Conservation (phyloP, 306 rosid species). For the Trifolium fragiferum region DNA sequence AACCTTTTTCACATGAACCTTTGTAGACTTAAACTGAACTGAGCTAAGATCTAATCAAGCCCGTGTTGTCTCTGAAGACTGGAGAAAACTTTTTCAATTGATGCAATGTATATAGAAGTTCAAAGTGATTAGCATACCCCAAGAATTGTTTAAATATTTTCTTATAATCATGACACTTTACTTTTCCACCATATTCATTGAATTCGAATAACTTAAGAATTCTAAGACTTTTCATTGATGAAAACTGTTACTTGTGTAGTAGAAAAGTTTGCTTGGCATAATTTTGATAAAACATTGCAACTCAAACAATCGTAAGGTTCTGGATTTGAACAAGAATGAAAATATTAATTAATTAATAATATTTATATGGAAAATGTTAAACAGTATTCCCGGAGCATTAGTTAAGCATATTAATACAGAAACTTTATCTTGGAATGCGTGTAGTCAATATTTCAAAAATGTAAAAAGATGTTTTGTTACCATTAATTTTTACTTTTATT, state of each 20-base stretch:
- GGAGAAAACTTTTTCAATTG: neutral
- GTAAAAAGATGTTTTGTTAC: too few species aligned
- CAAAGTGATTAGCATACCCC: constrained; percentile 3
- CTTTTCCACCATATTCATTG: constrained; percentile 41
- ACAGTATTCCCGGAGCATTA: too few species aligned
- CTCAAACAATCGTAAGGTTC: too few species aligned
- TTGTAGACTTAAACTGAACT: constrained; percentile 23
- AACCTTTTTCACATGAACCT: constrained; percentile 57
- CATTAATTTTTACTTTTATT: too few species aligned
- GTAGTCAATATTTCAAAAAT: too few species aligned
- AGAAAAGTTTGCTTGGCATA: neutral
- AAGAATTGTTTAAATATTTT: constrained; percentile 6
- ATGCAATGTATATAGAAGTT: constrained; percentile 40
- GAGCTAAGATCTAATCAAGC: constrained; percentile 8
- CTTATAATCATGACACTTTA: constrained; percentile 14
- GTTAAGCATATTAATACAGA: too few species aligned
- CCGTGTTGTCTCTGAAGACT: neutral
- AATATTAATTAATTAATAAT: too few species aligned
- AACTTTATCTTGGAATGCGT: too few species aligned
- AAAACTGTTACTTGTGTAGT: neutral
- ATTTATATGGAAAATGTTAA: too few species aligned
- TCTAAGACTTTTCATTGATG: neutral
- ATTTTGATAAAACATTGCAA: too few species aligned
- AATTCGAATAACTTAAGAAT: constrained; percentile 3
- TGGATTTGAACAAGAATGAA: too few species aligned